Evolutionary conservation across 352 stramenopile genomes (phyloP).

Genomic region (Phytophthora hibernalis): DNA sequence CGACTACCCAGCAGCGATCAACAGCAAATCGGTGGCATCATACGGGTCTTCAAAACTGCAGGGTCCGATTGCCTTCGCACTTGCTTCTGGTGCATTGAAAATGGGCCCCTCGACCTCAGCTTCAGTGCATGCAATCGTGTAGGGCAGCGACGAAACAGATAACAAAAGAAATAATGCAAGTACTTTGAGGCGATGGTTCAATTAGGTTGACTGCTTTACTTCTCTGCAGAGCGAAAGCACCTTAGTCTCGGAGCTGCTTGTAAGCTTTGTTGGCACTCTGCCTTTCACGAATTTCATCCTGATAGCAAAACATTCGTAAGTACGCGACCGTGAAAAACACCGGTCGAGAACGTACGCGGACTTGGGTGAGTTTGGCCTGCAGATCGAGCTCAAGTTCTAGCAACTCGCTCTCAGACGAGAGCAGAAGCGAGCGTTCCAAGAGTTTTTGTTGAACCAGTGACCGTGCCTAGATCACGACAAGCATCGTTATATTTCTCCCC

Average conservation of each 20-base stretch:
- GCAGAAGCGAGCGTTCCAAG: conserved; percentile 54
- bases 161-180: not conserved
- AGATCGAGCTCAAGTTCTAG: conserved; percentile 57
- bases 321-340: not conserved
- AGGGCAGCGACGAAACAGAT: not conserved
- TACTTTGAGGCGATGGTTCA: not conserved
- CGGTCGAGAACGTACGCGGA: conserved; percentile 43
- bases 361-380: conserved; percentile 54
- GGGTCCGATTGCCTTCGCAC: conserved; percentile 35
- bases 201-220: not conserved
- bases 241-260: conserved; percentile 19
- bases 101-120: conserved; percentile 14
- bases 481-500: not conserved
- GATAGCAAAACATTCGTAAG: not conserved
- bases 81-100: conserved; percentile 34
- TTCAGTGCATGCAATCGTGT: conserved; percentile 33
- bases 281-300: conserved; percentile 32
- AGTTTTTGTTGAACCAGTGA: conserved; percentile 74
- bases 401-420: conserved; percentile 56
- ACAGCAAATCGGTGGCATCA: conserved; percentile 20
- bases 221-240: not conserved
- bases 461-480: conserved; percentile 47
- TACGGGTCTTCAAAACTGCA: conserved; percentile 39
- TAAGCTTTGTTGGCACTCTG: conserved; percentile 9
- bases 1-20: conserved; percentile 34